These are phyloP conservation scores for Cadophora sp. DNA, from an alignment of 2,329 filamentous ascomycete genomes.

Conservation along the genomic window DNA sequence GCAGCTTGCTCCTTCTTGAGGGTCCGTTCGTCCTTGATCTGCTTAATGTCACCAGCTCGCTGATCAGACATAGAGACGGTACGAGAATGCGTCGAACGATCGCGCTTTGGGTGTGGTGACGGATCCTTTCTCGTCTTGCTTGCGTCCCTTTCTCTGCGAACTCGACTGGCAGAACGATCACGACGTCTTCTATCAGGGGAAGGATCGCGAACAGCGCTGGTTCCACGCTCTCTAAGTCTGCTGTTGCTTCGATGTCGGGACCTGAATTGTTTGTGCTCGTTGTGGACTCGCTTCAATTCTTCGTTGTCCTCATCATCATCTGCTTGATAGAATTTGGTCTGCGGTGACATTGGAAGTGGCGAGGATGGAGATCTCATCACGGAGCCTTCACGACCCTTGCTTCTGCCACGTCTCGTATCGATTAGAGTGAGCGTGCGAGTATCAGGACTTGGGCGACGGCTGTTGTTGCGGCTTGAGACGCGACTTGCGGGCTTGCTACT, in stretches of 20 bases:
- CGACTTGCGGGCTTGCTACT: constrained; percentile 42
- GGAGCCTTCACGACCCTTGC: constrained; percentile 64
- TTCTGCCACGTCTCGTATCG: constrained; percentile 65
- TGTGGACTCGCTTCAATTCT: constrained; percentile 57
- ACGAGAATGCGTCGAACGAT: constrained; percentile 43
- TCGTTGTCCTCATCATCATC: constrained; percentile 69
- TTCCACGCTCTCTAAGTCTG: constrained; percentile 46
- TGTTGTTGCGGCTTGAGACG: constrained; percentile 48
- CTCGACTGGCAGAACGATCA: constrained; percentile 43
- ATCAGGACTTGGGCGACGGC: constrained; percentile 48
- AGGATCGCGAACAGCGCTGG: constrained; percentile 39
- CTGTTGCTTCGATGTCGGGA: constrained; percentile 60
- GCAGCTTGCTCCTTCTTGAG: constrained; percentile 78
- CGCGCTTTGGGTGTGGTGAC: constrained; percentile 33
- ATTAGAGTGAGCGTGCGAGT: constrained; percentile 43
- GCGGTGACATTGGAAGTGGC: constrained; percentile 75
- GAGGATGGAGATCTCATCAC: constrained; percentile 76
- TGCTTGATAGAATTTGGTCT: constrained; percentile 59
- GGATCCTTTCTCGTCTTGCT: constrained; percentile 37
- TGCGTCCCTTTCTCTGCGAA: constrained; percentile 35
- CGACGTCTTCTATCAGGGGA: constrained; percentile 43
- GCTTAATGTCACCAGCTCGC: constrained; percentile 59
- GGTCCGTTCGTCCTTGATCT: constrained; percentile 65
- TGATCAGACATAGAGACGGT: constrained; percentile 50
- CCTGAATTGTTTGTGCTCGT: constrained; percentile 62